These are phyloP conservation scores for Albizia julibrissin DNA, from an alignment of 306 rosid species.

Conservation along the genomic window DNA sequence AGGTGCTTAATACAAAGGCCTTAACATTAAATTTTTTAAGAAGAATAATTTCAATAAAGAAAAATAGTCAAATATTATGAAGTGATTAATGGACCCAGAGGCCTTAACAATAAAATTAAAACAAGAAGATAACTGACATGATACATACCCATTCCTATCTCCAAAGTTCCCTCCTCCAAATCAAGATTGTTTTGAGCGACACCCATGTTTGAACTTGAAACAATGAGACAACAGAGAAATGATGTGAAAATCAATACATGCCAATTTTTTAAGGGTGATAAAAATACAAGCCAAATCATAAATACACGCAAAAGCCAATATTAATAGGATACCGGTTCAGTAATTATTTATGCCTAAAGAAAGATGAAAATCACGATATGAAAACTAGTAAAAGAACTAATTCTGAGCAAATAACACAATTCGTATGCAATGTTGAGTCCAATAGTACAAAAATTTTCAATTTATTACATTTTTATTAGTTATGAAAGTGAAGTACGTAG, in stretches of 20 bases:
- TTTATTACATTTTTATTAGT: not conserved
- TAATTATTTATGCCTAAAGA: constrained; percentile 3
- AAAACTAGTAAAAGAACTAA: not conserved
- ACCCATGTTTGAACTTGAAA: constrained; percentile 57
- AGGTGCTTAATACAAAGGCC: not conserved
- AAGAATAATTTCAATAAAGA: not conserved
- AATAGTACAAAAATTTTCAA: not conserved
- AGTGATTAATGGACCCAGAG: constrained; percentile 1
- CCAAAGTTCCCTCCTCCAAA: constrained; percentile 75
- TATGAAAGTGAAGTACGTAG: not conserved
- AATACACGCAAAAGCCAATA: not conserved
- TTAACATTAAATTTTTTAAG: not conserved
- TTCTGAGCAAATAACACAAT: not conserved
- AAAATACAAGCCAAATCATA: constrained; percentile 9
- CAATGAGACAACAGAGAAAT: constrained; percentile 2
- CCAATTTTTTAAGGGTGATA: not conserved
- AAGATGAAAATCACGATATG: not conserved
- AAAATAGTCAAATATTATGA: constrained; percentile 1
- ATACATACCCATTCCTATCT: constrained; percentile 89
- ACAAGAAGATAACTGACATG: constrained; percentile 12
- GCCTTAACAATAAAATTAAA: not conserved
- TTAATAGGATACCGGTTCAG: not conserved
- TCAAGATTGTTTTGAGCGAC: constrained; percentile 54
- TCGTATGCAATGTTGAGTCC: not conserved
- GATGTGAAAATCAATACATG: not conserved